These are phyloP conservation scores for Psilocybe tampanensis DNA, from an alignment of 768 basidiomycete genomes.

Conservation along the genomic window DNA sequence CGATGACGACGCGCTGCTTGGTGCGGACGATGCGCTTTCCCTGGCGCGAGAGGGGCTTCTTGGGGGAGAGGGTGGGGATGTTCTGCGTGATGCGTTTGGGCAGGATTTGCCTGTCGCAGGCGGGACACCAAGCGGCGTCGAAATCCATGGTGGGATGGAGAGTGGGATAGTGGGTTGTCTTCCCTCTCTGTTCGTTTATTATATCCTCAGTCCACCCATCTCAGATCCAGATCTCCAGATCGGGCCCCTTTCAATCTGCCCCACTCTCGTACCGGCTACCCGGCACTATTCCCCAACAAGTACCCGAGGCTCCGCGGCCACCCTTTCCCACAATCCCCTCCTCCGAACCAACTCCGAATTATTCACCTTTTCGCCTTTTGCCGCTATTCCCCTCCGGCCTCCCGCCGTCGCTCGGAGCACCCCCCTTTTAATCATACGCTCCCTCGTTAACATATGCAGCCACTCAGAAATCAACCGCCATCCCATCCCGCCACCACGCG, in stretches of 20 bases:
- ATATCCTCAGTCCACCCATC: constrained; percentile 23
- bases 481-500: too few species aligned
- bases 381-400: not conserved
- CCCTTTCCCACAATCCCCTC: constrained; percentile 6
- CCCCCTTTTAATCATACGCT: too few species aligned
- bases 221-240: constrained; percentile 14
- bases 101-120: constrained; percentile 76
- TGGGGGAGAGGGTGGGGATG: constrained; percentile 30
- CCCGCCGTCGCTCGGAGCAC: too few species aligned
- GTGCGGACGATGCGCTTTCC: constrained; percentile 37
- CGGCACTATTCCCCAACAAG: constrained; percentile 23
- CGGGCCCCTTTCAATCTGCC: constrained; percentile 17
- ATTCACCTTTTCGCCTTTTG: constrained; percentile 2
- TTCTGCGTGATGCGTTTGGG: constrained; percentile 71
- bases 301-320: constrained; percentile 21
- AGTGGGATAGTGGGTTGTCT: constrained; percentile 15
- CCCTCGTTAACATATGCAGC: too few species aligned
- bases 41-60: constrained; percentile 42
- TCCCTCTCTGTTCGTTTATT: constrained; percentile 20
- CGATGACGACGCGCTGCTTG: constrained; percentile 71
- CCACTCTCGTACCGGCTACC: constrained; percentile 28
- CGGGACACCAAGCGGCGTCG: constrained; percentile 82
- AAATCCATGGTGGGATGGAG: constrained; percentile 40
- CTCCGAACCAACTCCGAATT: not conserved
- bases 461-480: too few species aligned